These are phyloP conservation scores for Fusarium sp. DNA, from an alignment of 2,329 filamentous ascomycete genomes.

Conservation along the genomic window DNA sequence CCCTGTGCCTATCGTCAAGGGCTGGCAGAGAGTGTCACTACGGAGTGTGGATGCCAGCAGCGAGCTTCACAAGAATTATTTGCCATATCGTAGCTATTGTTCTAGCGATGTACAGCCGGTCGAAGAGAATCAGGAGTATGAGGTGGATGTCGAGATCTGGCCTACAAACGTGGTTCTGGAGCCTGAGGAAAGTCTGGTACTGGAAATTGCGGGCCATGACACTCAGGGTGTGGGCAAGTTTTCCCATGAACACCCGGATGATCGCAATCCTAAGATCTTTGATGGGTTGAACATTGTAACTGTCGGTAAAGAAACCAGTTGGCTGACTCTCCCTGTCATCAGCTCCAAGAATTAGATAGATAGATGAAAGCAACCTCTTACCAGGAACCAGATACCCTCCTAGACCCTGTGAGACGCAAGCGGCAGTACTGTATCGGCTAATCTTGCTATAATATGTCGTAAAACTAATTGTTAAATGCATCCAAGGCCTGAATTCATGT, in stretches of 20 bases:
- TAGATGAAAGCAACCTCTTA: no score
- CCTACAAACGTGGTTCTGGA: conserved; percentile 70
- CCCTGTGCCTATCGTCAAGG: conserved; percentile 73
- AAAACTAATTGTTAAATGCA: no score
- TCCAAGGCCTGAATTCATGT: no score
- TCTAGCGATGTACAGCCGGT: conserved; percentile 69
- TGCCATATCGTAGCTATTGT: conserved; percentile 71
- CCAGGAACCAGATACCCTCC: no score
- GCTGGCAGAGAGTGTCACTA: conserved; percentile 72
- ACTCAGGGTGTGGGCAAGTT: conserved; percentile 73
- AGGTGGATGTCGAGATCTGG: conserved; percentile 75
- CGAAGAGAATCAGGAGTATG: conserved; percentile 68
- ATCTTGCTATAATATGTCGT: no score
- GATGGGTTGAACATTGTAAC: conserved; percentile 2
- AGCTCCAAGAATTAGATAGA: background rate
- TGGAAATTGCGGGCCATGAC: conserved; percentile 70
- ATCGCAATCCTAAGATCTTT: conserved; percentile 40
- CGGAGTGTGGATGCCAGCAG: conserved; percentile 64
- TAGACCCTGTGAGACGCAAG: no score
- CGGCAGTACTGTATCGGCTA: no score
- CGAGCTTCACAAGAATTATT: conserved; percentile 65
- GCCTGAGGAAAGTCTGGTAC: conserved; percentile 64
- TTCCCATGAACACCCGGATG: conserved; percentile 65
- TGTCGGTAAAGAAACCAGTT: conserved; percentile 1
- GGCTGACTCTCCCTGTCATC: conserved; percentile 10